These are phyloP conservation scores for Claviceps citrina DNA, from an alignment of 2,329 filamentous ascomycete genomes.

Conservation along the genomic window DNA sequence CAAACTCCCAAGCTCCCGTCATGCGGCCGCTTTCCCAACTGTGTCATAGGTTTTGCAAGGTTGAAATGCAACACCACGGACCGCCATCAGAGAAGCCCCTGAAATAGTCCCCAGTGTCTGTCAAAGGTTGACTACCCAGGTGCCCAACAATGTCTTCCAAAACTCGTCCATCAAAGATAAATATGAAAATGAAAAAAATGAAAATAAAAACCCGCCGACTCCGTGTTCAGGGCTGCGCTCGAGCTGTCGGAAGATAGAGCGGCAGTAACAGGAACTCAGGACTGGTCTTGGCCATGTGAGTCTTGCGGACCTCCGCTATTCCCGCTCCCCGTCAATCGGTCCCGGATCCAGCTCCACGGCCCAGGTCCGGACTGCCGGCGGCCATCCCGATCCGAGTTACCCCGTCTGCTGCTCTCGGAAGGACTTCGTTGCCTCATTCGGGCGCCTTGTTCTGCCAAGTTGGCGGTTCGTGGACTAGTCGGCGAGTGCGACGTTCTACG, in stretches of 20 bases:
- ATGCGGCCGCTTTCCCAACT: background rate
- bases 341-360: constrained; percentile 29
- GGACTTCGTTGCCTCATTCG: constrained; percentile 25
- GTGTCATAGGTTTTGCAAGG: background rate
- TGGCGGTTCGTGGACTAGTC: constrained; percentile 18
- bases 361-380: constrained; percentile 20
- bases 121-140: background rate
- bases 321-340: constrained; percentile 21
- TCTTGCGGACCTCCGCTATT: constrained; percentile 14
- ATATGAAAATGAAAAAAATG: too few species aligned
- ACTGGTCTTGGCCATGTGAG: constrained; percentile 15
- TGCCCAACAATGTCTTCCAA: too few species aligned
- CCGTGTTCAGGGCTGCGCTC: background rate
- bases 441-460: constrained; percentile 16
- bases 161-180: too few species aligned
- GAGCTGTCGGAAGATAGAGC: background rate
- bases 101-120: background rate
- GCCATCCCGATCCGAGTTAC: constrained; percentile 15
- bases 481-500: constrained; percentile 24
- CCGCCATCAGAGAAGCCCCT: background rate
- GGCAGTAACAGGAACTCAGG: constrained; percentile 9
- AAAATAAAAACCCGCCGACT: too few species aligned
- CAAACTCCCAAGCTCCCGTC: background rate
- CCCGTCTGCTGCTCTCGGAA: constrained; percentile 20
- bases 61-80: background rate